phyloP scores from a whole-genome alignment of 176 grass and related monocot genomes.

The Ensete ventricosum region DNA sequence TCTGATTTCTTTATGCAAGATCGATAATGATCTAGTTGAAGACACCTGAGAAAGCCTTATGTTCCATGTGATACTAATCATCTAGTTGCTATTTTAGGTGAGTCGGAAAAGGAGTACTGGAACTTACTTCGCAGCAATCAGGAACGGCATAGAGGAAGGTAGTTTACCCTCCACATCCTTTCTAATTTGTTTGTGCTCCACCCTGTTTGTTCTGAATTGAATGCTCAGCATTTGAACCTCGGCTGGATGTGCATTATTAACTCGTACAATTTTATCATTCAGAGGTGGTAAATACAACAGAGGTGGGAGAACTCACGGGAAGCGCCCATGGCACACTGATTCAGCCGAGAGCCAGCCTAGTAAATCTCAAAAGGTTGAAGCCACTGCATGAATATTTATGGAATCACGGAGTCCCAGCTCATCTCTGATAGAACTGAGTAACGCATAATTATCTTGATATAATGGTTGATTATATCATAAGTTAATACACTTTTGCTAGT shows the following conservation, averaged over 20 bases:
- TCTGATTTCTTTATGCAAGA: too few species aligned
- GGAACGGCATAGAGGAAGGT: constrained; percentile 54
- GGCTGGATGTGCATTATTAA: too few species aligned
- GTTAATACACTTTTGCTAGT: neutral
- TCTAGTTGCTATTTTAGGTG: constrained; percentile 36
- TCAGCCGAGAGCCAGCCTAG: constrained; percentile 17
- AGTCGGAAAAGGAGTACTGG: constrained; percentile 92
- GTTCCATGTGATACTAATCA: neutral
- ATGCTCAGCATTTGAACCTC: too few species aligned
- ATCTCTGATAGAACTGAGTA: too few species aligned
- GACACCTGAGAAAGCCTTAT: neutral
- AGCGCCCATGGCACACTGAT: constrained; percentile 19
- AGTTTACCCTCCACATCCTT: neutral
- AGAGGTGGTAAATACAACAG: constrained; percentile 36
- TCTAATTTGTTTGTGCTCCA: neutral
- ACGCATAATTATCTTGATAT: too few species aligned
- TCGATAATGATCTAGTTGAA: neutral
- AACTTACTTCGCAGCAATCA: constrained; percentile 29
- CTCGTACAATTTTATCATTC: neutral
- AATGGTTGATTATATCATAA: neutral
- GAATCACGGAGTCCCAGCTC: too few species aligned
- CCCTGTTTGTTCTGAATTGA: neutral
- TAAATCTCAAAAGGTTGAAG: constrained; percentile 36
- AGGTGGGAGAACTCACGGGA: constrained; percentile 40
- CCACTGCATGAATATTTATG: constrained; percentile 11